Conservation (phyloP, 1,284 basidiomycete genomes). For the Cryptococcus sp. region DNA sequence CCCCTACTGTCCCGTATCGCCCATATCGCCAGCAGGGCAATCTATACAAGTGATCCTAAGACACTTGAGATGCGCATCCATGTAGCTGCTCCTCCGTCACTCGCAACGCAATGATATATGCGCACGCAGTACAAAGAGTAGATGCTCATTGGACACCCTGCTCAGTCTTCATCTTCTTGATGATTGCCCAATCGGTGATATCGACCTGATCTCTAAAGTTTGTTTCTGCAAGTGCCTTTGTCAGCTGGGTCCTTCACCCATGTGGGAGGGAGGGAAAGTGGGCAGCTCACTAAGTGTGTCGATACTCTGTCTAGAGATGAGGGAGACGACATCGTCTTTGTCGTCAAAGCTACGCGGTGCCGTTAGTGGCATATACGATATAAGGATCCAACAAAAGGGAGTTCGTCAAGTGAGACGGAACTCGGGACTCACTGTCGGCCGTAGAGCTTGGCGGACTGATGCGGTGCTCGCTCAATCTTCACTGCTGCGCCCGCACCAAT, state of each 20-base stretch:
- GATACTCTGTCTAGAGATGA: slow-evolving; percentile 88
- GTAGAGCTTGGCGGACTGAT: slow-evolving; percentile 93
- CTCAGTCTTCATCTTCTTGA: slow-evolving; percentile 87
- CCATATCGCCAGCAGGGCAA: no score
- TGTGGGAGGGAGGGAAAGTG: slow-evolving; percentile 9
- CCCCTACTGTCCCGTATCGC: no score
- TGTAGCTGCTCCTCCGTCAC: no score
- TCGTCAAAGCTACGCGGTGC: slow-evolving; percentile 70
- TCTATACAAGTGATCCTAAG: no score
- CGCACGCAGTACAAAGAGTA: no score
- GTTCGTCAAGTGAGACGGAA: neutral
- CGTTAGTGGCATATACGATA: neutral
- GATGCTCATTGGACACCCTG: slow-evolving; percentile 54
- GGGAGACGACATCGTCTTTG: slow-evolving; percentile 89
- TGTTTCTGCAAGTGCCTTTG: slow-evolving; percentile 56
- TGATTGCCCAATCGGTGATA: slow-evolving; percentile 90
- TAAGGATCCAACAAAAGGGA: no score
- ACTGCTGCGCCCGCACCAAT: slow-evolving; percentile 95
- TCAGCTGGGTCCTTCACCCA: neutral
- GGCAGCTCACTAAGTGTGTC: slow-evolving; percentile 74
- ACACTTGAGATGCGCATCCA: no score
- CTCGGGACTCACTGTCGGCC: slow-evolving; percentile 57
- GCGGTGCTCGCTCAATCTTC: slow-evolving; percentile 96
- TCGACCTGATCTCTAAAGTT: slow-evolving; percentile 89
- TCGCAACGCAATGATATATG: no score